Evolutionary conservation across 139 green algal species (phyloP).

Genomic region (Micractinium conductrix): DNA sequence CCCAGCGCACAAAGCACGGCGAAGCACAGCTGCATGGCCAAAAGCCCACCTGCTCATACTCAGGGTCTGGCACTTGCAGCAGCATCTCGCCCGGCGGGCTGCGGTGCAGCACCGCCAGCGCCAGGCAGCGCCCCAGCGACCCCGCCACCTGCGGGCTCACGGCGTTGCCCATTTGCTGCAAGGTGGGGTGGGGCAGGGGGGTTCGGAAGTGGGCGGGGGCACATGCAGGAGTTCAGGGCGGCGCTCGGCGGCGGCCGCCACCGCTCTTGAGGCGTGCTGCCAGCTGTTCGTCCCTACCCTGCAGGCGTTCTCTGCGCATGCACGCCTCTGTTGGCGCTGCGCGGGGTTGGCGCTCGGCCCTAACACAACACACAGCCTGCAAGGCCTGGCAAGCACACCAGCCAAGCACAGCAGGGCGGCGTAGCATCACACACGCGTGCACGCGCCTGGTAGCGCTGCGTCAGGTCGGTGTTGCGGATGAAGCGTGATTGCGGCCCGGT

Average conservation of each 20-base stretch:
- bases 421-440: neutral
- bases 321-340: too few species aligned
- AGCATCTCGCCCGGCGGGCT: slow-evolving; percentile 39
- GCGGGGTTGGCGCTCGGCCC: too few species aligned
- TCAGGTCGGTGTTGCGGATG: slow-evolving; percentile 32
- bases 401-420: too few species aligned
- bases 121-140: slow-evolving; percentile 73
- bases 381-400: too few species aligned
- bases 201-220: neutral
- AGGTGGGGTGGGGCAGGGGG: neutral
- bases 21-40: neutral
- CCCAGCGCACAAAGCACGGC: neutral
- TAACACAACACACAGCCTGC: too few species aligned
- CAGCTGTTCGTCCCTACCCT: too few species aligned
- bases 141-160: slow-evolving; percentile 68
- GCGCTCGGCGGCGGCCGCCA: too few species aligned
- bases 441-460: slow-evolving; percentile 31
- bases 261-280: too few species aligned
- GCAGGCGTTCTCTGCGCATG: too few species aligned
- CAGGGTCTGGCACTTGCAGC: slow-evolving; percentile 44
- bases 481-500: neutral
- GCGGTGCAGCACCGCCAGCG: slow-evolving; percentile 51
- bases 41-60: slow-evolving; percentile 32
- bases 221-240: too few species aligned
- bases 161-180: slow-evolving; percentile 81